A percentile compares a stretch with the other conserved stretches of the same genome.
These are phyloP conservation scores for Xerocomus alliaceus DNA, from an alignment of 1,284 basidiomycete species.

Conservation along the genomic window DNA sequence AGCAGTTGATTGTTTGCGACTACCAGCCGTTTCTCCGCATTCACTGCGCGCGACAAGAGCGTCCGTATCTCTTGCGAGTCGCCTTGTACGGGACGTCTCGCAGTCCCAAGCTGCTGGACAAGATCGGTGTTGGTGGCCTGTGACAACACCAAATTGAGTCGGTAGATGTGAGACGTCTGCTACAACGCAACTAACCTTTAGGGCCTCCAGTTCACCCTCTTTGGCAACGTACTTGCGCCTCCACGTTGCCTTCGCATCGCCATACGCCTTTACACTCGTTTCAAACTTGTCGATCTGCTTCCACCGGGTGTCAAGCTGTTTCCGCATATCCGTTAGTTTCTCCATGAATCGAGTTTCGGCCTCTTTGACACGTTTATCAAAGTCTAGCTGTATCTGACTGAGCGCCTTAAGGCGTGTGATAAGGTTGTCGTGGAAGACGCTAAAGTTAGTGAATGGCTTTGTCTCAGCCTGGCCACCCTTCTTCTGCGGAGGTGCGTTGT, in stretches of 20 bases:
- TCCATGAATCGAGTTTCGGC: constrained; percentile 77
- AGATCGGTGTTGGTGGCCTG: constrained; percentile 82
- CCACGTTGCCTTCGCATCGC: constrained; percentile 87
- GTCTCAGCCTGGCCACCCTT: constrained; percentile 78
- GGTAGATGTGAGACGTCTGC: background rate
- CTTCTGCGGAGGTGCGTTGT: constrained; percentile 53
- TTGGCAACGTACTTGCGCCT: constrained; percentile 81
- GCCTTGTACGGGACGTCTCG: constrained; percentile 68
- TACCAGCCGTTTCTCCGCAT: constrained; percentile 82
- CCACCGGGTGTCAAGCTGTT: constrained; percentile 89
- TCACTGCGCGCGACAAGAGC: constrained; percentile 73
- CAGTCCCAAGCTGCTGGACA: constrained; percentile 70
- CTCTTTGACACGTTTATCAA: constrained; percentile 87
- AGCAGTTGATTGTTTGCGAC: constrained; percentile 85
- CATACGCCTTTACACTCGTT: constrained; percentile 81
- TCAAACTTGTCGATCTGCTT: constrained; percentile 95
- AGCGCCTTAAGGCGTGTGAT: constrained; percentile 85
- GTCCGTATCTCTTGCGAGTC: constrained; percentile 78
- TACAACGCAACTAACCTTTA: constrained; percentile 62
- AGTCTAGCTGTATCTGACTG: constrained; percentile 82
- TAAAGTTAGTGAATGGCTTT: constrained; percentile 92
- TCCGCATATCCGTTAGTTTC: constrained; percentile 79
- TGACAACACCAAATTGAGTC: background rate
- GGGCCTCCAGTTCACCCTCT: constrained; percentile 87
- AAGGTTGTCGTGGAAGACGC: constrained; percentile 94